Base-by-base conservation (phyloP, 805 yeast species). In the Priceomyces fermenticarens region DNA sequence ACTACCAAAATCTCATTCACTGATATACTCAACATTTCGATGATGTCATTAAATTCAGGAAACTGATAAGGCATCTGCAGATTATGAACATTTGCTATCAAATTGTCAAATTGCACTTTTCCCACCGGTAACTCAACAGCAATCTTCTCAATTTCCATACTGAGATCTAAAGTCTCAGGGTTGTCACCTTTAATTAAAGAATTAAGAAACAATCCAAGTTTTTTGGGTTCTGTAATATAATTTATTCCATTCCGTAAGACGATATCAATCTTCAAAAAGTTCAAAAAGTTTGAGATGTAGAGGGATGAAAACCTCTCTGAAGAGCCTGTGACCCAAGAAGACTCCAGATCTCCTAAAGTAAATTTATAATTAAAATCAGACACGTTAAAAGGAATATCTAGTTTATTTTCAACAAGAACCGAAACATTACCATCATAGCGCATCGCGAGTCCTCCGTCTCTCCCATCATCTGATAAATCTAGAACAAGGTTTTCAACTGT, bases 1-100 rank as follows among this genome's bases (percentile, higher is more conserved):
- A 65, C 38, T n/a, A 65, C 53, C 3, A 42, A 27, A 10, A 67
- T 41, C 0, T 48, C 42, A 15, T 42, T 42, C 3, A 56, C 32
- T 5, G 49, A 42, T 2, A 48, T 34, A 40, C 52, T 51, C 32
- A 54, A 17, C 8, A 30, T 23, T 4, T 17, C 35, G 13, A 47
- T 20, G 3, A 50, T 28, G 10, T 27, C 38, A 32, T 40, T 44
- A 27, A 39, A 9, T 25, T 12, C 30, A 11, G 13, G 4, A 10
- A 11, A 25, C 8, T 20, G 25, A 20, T 20, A 20, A 20, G 25
- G 25, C 14, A 34, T 42, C 43, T 14, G 16, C 30, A 5, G 39
- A 11, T n/a, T 27, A 20, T 4, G 25, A 8, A 20, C 25, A 20
- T 20, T 20, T 20, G 25, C 26, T 14, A 17, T 44, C 30, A 47